phyloP scores from a whole-genome alignment of 768 basidiomycete species.

The Crepidotus variabilis region DNA sequence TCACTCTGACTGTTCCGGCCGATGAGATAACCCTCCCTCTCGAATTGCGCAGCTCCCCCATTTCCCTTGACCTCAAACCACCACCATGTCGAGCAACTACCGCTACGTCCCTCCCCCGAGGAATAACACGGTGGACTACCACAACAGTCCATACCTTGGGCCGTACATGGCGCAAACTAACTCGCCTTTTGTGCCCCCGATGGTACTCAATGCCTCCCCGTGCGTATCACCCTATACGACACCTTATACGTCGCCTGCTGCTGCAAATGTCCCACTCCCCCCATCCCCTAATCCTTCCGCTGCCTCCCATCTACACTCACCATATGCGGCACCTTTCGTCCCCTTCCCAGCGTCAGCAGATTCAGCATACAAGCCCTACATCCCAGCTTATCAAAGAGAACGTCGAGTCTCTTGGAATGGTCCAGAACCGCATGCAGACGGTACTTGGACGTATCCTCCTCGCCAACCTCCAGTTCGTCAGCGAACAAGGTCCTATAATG shows the following conservation, averaged over 20 bases:
- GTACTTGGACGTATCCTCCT: constrained; percentile 8
- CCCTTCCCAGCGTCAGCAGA: constrained; percentile 10
- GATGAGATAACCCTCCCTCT: background rate
- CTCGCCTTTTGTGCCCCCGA: constrained; percentile 43
- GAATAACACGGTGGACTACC: constrained; percentile 31
- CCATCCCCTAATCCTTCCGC: constrained; percentile 15
- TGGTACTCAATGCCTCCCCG: constrained; percentile 25
- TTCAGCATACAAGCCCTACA: constrained; percentile 16
- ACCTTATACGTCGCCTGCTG: constrained; percentile 29
- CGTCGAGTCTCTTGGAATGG: constrained; percentile 46
- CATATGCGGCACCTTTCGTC: constrained; percentile 19
- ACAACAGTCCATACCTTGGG: constrained; percentile 25
- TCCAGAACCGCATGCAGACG: background rate
- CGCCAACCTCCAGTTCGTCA: constrained; percentile 13
- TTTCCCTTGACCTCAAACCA: background rate
- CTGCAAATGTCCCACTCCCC: constrained; percentile 12
- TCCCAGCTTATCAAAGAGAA: constrained; percentile 19
- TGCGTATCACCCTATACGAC: constrained; percentile 3
- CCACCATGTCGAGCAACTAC: constrained; percentile 31
- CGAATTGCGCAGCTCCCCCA: background rate
- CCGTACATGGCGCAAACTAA: constrained; percentile 23
- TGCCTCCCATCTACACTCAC: constrained; percentile 16
- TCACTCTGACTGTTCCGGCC: background rate
- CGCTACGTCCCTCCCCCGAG: constrained; percentile 35
- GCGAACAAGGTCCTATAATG: constrained; percentile 16